These are phyloP conservation scores for Colletotrichum gloeosporioides DNA, from an alignment of 2,329 filamentous ascomycete species.

Conservation along the genomic window DNA sequence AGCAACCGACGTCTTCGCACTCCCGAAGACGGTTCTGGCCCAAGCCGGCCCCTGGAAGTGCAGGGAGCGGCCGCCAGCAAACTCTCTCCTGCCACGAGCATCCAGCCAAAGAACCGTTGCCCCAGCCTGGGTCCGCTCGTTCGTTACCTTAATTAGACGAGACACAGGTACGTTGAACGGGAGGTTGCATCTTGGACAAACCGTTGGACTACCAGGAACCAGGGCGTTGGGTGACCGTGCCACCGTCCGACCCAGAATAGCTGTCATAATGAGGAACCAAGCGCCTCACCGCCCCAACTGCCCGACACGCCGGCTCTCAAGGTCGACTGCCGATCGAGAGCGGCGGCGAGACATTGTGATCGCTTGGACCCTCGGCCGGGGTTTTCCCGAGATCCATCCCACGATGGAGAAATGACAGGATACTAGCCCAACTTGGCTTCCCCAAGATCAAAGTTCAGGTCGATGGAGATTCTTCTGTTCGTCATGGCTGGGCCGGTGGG, in stretches of 20 bases:
- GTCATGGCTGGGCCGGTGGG: not conserved
- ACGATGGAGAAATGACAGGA: not conserved
- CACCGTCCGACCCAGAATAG: not conserved
- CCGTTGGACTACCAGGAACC: conserved; percentile 3
- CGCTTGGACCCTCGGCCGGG: not conserved
- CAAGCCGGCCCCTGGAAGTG: not conserved
- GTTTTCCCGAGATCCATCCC: not conserved
- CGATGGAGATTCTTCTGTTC: not conserved
- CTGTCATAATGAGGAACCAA: not conserved
- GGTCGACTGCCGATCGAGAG: not conserved
- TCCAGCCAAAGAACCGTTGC: not conserved
- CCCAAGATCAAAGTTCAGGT: not conserved
- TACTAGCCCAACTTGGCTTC: not conserved
- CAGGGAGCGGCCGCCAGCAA: not conserved
- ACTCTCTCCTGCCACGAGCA: not conserved
- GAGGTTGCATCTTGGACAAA: not conserved
- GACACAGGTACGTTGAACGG: not conserved
- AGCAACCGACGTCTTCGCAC: not conserved
- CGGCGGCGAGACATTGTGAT: not conserved
- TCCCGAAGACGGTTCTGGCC: not conserved
- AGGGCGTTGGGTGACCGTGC: not conserved
- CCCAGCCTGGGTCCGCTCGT: not conserved
- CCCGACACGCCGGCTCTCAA: not conserved
- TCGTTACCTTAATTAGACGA: not conserved
- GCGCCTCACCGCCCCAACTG: not conserved